Evolutionary conservation across 106 monocot genomes (phyloP).

Genomic region (Phalaenopsis aphrodite): DNA sequence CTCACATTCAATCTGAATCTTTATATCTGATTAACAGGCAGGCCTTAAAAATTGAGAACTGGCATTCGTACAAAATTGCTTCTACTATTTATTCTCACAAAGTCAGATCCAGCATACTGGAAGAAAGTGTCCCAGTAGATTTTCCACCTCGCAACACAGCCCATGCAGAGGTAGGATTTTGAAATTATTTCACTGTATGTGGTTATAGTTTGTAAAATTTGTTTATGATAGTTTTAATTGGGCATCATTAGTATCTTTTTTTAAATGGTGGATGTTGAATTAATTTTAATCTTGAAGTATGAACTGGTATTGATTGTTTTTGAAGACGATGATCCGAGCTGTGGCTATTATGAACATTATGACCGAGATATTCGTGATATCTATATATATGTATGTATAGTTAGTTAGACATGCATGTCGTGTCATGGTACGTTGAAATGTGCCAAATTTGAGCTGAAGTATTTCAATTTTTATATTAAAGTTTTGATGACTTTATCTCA

Average conservation of each 20-base stretch:
- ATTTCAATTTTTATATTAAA: too few relatives aligned
- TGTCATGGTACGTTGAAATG: too few relatives aligned
- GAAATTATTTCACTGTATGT: neutral
- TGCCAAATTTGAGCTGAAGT: too few relatives aligned
- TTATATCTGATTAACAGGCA: neutral
- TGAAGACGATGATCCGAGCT: too few relatives aligned
- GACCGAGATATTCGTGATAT: too few relatives aligned
- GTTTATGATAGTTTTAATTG: too few relatives aligned
- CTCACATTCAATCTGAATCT: neutral
- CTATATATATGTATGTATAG: too few relatives aligned
- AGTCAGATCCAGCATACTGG: neutral
- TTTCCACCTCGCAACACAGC: too few relatives aligned
- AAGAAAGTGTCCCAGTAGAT: neutral
- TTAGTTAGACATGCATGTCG: too few relatives aligned
- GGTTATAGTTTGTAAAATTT: neutral
- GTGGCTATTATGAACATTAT: too few relatives aligned
- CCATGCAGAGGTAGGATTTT: too few relatives aligned
- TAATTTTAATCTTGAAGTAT: neutral
- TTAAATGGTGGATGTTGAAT: neutral
- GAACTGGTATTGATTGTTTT: neutral
- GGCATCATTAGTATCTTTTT: neutral
- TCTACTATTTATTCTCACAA: neutral
- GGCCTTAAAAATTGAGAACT: neutral
- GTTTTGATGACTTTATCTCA: too few relatives aligned
- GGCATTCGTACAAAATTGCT: neutral